Base-by-base conservation (phyloP, 2,329 filamentous ascomycete genomes). In the Cercospora sp. region DNA sequence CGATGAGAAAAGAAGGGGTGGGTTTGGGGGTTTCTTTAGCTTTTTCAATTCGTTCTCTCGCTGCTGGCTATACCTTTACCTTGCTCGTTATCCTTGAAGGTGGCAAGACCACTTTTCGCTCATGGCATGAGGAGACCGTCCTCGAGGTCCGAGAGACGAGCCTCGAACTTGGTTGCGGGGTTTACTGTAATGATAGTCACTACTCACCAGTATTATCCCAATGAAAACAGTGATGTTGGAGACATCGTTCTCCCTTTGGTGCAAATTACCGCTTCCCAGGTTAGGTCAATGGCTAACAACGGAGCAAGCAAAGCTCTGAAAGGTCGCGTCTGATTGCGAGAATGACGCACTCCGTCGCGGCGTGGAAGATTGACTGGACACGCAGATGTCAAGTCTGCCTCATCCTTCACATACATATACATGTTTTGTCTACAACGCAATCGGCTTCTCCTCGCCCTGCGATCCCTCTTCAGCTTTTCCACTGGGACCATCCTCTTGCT, bases 371-470 rank as follows among this genome's bases (percentile, higher is more conserved):
- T 40, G 37, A 40, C 16, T 40, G 16, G 37, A 40, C 37, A 40
- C 37, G 49, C 49, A 53, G 30, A 34, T 13, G 3, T 21, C 21
- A 37, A 30, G 26, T 28, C 21, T 58, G 26, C 6, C 16, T 12
- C 5, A 30, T 3, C 12, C 10, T 59, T 28, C 32, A 18, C 32
- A 21, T 32, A 59, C 49, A 53, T 53, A 8, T 24, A n/a, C 26
- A 51, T 21, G 5, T 53, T 10, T 24, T 30, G 21, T 63, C 62
- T 64, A 65, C 34, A 65, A 12, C n/a, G 62, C 62, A 58, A 65
- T 65, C 16, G 62, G 58, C 34, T 65, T 53, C 5, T 24, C 57
- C 28, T 57, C 62, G 30, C 9, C 37, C 51, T 59, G 28, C 26
- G 8, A 8, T 13, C 26, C 21, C 13, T 53, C 55, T 32, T 32